Conservation (phyloP, 495 filamentous ascomycete genomes). For the Aspergillus asperescens region DNA sequence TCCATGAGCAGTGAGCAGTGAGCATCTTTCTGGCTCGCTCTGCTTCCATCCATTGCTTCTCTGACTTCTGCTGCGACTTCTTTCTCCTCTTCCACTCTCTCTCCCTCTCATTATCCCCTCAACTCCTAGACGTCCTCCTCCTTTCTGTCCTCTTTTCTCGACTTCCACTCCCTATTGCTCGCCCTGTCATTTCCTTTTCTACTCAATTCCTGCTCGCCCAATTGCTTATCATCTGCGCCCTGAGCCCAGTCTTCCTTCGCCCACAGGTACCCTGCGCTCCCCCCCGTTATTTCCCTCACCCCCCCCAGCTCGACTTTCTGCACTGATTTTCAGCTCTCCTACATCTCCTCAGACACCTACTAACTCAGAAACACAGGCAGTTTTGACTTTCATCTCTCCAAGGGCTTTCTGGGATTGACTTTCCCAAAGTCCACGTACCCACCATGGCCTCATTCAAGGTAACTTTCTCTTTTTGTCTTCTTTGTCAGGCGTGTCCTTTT, state of each 20-base stretch:
- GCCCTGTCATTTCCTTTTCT: conserved; percentile 16
- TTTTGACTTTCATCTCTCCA: conserved; percentile 17
- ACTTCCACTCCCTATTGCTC: not conserved
- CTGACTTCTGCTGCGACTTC: conserved; percentile 12
- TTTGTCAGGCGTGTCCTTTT: conserved; percentile 6
- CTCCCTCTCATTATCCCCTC: conserved; percentile 9
- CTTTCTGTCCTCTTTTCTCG: conserved; percentile 8
- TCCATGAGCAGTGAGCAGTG: too few relatives aligned
- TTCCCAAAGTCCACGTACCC: conserved; percentile 27
- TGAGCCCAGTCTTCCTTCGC: conserved; percentile 14
- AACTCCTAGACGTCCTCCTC: conserved; percentile 3
- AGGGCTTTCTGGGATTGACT: conserved; percentile 34
- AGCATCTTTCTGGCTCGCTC: conserved; percentile 18
- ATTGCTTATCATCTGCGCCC: conserved; percentile 22
- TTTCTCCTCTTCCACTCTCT: conserved; percentile 14
- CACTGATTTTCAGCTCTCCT: not conserved
- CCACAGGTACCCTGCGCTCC: conserved; percentile 18
- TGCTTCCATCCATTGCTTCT: conserved; percentile 14
- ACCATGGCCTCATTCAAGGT: conserved; percentile 49
- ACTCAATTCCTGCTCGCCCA: conserved; percentile 23
- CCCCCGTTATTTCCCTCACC: conserved; percentile 9
- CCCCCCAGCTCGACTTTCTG: conserved; percentile 4
- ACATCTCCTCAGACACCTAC: not conserved
- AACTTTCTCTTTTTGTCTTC: conserved; percentile 12
- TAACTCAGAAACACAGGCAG: not conserved